Evolutionary conservation across 345 rosid species (phyloP), one percentile per base, ranked within the genome.

Genomic region (Salix udensis): DNA sequence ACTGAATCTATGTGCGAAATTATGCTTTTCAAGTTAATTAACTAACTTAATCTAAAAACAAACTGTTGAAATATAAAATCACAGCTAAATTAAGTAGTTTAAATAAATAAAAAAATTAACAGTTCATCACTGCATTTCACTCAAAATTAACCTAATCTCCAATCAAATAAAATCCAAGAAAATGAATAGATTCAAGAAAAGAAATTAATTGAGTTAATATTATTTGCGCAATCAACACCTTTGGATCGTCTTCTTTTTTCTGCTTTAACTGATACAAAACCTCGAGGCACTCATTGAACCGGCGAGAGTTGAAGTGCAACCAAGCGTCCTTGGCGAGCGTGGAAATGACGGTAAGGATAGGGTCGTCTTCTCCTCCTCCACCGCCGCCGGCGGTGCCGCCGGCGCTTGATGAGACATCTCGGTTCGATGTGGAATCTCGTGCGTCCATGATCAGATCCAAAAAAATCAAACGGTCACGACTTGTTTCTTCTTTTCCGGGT

Each of bases 301-400:
- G 88, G 44, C 87, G 80, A 60, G 97, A 94, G 80, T 92, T 92
- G 80, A 89, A 96, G 83, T 78, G 84, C 44, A 87, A 79, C 26
- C 88, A 84, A 31, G 99, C 98, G 73, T 88, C 92, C 78, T 89
- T 92, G 62, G 95, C 97, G 31, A 94, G 91, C 26, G 92, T 84
- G 31, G 81, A 76, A n/a, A 70, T 60, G 14, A 70, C 66, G 50
- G 81, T 70, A 34, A 78, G 84, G 11, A 74, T 28, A 23, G 74
- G 76, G 50, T 82, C 84, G 36, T 74, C 84, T 36, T 82, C 81
- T 26, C 48, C 64, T 15, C 73, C 71, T 11, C 65, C 74, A 23
- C 42, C 74, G 12, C 61, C 64, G 16, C 6, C 23, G 64, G 28
- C 0, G 64, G 28, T 58, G 64, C 64, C 15, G 40, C 64, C 53